phyloP scores from a whole-genome alignment of 23 red algal genomes.

The Cyanidium caldarium region DNA sequence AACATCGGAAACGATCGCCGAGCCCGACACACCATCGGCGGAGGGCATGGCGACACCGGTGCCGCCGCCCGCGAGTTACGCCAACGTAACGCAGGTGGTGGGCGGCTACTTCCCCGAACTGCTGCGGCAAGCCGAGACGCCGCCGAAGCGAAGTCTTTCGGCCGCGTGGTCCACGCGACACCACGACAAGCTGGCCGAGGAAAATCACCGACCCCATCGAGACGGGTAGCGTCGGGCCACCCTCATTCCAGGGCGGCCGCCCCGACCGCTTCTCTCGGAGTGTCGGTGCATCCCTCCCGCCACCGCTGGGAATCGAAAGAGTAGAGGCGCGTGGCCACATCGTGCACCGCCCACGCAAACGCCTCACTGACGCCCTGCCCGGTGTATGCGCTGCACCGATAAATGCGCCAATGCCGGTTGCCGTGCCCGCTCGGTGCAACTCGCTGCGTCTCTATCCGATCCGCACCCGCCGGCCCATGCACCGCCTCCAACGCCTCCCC shows the following conservation, averaged over 20 bases:
- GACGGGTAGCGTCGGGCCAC: no score
- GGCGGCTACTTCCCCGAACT: background rate
- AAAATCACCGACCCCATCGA: no score
- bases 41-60: no score
- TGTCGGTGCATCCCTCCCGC: background rate
- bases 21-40: no score
- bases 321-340: background rate
- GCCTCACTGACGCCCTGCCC: background rate
- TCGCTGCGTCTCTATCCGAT: slow-evolving; percentile 49
- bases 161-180: no score
- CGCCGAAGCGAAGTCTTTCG: no score
- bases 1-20: no score
- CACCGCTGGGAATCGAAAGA: background rate
- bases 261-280: background rate
- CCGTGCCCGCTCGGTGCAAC: background rate
- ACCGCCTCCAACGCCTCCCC: slow-evolving; percentile 19
- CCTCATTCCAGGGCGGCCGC: background rate
- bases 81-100: background rate
- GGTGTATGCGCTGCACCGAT: background rate
- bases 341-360: background rate
- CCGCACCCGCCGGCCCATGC: slow-evolving; percentile 27
- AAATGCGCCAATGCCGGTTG: background rate
- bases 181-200: no score
- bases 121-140: no score
- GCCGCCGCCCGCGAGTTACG: no score